These are phyloP conservation scores for Aspergillus tanneri DNA, from an alignment of 2,329 filamentous ascomycete genomes.

Conservation along the genomic window DNA sequence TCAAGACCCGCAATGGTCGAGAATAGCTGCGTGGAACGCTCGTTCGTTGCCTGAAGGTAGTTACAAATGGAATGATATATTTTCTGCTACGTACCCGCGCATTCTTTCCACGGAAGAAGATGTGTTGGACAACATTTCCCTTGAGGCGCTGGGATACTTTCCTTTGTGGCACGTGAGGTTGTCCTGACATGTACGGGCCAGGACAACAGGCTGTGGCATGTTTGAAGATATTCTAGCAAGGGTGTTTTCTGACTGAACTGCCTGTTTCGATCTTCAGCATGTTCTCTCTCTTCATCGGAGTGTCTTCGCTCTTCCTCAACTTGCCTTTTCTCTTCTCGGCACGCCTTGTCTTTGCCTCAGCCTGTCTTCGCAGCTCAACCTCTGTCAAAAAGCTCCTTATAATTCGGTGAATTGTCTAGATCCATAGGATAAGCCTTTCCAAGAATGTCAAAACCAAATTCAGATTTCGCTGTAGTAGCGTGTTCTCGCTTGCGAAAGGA, in stretches of 20 bases:
- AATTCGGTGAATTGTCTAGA: slow-evolving; percentile 13
- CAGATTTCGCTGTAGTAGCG: no score
- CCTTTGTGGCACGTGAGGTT: slow-evolving; percentile 24
- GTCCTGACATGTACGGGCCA: slow-evolving; percentile 20
- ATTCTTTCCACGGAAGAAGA: slow-evolving; percentile 25
- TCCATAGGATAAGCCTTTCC: no score
- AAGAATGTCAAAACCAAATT: no score
- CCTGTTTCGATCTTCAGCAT: no score
- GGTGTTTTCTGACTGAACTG: slow-evolving; percentile 20
- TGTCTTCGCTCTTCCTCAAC: no score
- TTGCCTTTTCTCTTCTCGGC: slow-evolving; percentile 1
- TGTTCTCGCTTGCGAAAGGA: no score
- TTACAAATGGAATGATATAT: slow-evolving; percentile 18
- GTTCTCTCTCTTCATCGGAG: no score
- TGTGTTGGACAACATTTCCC: slow-evolving; percentile 26
- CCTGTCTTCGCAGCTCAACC: slow-evolving; percentile 6
- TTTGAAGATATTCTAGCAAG: slow-evolving; percentile 22
- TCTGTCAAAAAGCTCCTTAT: slow-evolving; percentile 9
- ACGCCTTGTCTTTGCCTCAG: slow-evolving; percentile 4
- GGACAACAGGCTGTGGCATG: slow-evolving; percentile 24
- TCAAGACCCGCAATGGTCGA: slow-evolving; percentile 17
- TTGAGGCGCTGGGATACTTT: slow-evolving; percentile 21
- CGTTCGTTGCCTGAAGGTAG: slow-evolving; percentile 17
- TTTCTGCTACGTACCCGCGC: slow-evolving; percentile 12
- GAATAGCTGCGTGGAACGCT: slow-evolving; percentile 19